A percentile compares a stretch with the other conserved stretches of the same genome.
These are phyloP conservation scores for Rhododendron simsii DNA, from an alignment of 148 eudicot species.

Conservation along the genomic window DNA sequence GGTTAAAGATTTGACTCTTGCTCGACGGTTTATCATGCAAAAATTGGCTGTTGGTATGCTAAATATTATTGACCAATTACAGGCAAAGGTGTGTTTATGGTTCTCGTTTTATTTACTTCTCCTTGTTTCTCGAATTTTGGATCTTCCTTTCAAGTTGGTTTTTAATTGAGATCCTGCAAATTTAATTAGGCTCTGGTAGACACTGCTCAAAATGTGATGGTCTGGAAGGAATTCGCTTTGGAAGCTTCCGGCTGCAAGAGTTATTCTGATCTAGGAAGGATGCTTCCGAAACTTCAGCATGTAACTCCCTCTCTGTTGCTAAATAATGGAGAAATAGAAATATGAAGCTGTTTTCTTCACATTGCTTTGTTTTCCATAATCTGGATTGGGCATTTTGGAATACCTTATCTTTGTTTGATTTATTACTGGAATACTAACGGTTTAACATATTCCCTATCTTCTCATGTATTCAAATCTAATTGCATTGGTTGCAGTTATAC, in stretches of 20 bases:
- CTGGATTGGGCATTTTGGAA: background rate
- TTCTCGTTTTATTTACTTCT: background rate
- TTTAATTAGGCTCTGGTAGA: slow-evolving; percentile 64
- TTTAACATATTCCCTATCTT: background rate
- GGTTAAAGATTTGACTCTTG: slow-evolving; percentile 87
- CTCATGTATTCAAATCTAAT: slow-evolving; percentile 1
- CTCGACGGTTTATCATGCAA: slow-evolving; percentile 79
- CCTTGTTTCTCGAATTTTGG: background rate
- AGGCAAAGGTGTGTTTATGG: slow-evolving; percentile 50
- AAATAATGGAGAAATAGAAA: slow-evolving; percentile 5
- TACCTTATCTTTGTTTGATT: background rate
- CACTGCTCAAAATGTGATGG: slow-evolving; percentile 60
- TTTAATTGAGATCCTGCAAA: slow-evolving; percentile 15
- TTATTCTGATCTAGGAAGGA: slow-evolving; percentile 85
- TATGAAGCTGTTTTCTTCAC: slow-evolving; percentile 5
- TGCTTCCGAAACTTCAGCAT: slow-evolving; percentile 75
- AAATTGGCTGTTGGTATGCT: slow-evolving; percentile 74
- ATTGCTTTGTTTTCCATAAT: background rate
- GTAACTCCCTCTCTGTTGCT: slow-evolving; percentile 42
- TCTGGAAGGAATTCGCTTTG: slow-evolving; percentile 78
- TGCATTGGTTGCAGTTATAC: background rate
- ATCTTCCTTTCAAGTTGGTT: background rate
- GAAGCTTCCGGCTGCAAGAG: slow-evolving; percentile 80
- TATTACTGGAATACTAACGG: background rate
- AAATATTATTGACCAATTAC: slow-evolving; percentile 76